Base-by-base conservation (phyloP, 108 stramenopile species). In the Chaetoceros muelleri region DNA sequence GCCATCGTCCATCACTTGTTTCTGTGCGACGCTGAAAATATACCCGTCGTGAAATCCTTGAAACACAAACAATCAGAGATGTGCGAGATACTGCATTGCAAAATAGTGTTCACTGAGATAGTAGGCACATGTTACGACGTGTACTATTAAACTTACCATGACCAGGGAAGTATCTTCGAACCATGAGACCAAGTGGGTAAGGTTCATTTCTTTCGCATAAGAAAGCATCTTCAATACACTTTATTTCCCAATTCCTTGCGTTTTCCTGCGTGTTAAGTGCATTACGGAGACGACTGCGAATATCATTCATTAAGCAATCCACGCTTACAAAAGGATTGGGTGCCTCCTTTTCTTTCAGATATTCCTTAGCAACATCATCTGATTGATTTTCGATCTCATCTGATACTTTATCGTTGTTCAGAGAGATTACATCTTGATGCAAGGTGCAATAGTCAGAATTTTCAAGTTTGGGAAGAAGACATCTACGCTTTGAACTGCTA, bases 11-110 rank as follows among this genome's bases (percentile, higher is more conserved):
- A 60, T 57, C 22, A 55, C 24, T 25, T 46, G 23, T 46, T 69
- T 58, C 25, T 67, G 62, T 1, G 51, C 50, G 20, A 65, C 64
- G 47, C 64, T 69, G 34, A 69, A 46, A 27, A 73, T 73, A 22
- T 62, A 31, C 3, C 72, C 72, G 46, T 73, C 72, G 46, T 73
- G 72, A 60, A 64, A 73, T 13, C 72, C 72, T 44, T 73, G 56
- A 19, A n/a, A n/a, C n/a, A n/a, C n/a, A n/a, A n/a, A n/a, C n/a
- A n/a, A n/a, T n/a, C n/a, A n/a, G n/a, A n/a, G n/a, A n/a, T n/a
- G n/a, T n/a, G 8, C 34, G 5, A 13, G 34, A 40, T 10, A 40
- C 5, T 40, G 13, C 34, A 5, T 40, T 40, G 34, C 5, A 40
- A 10, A 40, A 10, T 40, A 40, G 13, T 13, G 34, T 40, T 10